Base-by-base conservation (phyloP, 2,329 filamentous ascomycete genomes). In the Epichloe gansuensis region DNA sequence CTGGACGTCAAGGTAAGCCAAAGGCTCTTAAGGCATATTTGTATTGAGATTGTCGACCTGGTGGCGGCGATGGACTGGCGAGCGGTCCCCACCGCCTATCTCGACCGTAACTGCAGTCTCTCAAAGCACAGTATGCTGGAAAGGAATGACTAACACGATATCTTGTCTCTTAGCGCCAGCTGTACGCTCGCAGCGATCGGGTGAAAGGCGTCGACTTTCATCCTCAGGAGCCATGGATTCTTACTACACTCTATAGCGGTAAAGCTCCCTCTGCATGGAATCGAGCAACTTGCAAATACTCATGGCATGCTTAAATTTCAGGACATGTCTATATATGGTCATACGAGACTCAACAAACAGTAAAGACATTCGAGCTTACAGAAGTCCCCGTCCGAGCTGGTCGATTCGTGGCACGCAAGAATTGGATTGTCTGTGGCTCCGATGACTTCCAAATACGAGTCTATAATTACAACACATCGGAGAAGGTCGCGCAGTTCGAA, bases 281-380 rank as follows among this genome's bases (percentile, higher is more conserved):
- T 23, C 17, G 12, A 28, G 8, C 25, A 23, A 25, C 7, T 47
- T 43, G 46, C 34, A 37, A n/a, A 41, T 49, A 46, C 53, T 52
- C 6, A 54, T 21, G 13, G 23, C n/a, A 3, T 1, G 6, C 8
- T 47, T 35, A 3, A 15, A n/a, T 17, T 48, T 56, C 31, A 90
- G 89, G 93, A 70, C 91, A 97, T 76, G 93, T 95, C 68, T 94
- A 97, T 75, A 97, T 98, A 68, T 97, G 93, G 91, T 96, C 91
- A 37, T 95, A 95, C 72, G 91, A 95, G 73, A 94, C 90, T 50
- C 90, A 95, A 69, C 86, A 91, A 58, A 91, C 97, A 58, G 89
- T 98, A 73, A 97, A 97, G 78, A 96, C 91, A 4, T 98, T 98
- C 71, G 93, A 98, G 75, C 83, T 97, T 60, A 96, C 91, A 67